A percentile compares a stretch with the other conserved stretches of the same genome.
These are phyloP conservation scores for Heritiera fomes DNA, from an alignment of 345 rosid genomes.

Conservation along the genomic window DNA sequence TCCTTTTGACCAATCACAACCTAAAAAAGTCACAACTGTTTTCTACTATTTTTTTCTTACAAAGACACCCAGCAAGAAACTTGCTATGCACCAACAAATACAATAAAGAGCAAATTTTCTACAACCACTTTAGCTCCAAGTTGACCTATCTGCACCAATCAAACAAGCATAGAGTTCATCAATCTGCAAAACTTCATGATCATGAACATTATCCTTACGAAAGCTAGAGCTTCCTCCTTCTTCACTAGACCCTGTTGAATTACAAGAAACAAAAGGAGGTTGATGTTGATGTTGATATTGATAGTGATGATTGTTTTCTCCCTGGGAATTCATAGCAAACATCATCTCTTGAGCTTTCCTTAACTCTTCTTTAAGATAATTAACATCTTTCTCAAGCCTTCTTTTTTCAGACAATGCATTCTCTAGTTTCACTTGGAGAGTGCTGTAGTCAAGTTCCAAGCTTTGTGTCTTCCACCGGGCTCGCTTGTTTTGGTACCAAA, in stretches of 20 bases:
- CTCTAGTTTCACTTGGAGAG: conserved; percentile 60
- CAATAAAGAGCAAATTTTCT: neutral
- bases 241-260: conserved; percentile 36
- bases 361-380: conserved; percentile 68
- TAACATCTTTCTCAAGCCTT: conserved; percentile 63
- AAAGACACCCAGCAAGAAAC: conserved; percentile 7
- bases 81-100: conserved; percentile 10
- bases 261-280: conserved; percentile 26
- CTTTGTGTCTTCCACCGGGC: conserved; percentile 86
- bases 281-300: neutral
- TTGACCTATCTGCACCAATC: conserved; percentile 46
- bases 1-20: neutral
- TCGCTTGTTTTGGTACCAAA: conserved; percentile 96
- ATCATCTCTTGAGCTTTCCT: conserved; percentile 48
- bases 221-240: conserved; percentile 39
- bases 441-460: conserved; percentile 61
- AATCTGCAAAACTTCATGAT: conserved; percentile 44
- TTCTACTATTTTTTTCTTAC: neutral
- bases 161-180: conserved; percentile 80
- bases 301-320: neutral
- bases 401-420: conserved; percentile 50
- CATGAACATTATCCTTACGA: conserved; percentile 21
- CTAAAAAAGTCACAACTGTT: neutral
- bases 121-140: conserved; percentile 37
- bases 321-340: conserved; percentile 27